These are phyloP conservation scores for Ganoderma multipileum DNA, from an alignment of 1,284 basidiomycete species.

Conservation along the genomic window DNA sequence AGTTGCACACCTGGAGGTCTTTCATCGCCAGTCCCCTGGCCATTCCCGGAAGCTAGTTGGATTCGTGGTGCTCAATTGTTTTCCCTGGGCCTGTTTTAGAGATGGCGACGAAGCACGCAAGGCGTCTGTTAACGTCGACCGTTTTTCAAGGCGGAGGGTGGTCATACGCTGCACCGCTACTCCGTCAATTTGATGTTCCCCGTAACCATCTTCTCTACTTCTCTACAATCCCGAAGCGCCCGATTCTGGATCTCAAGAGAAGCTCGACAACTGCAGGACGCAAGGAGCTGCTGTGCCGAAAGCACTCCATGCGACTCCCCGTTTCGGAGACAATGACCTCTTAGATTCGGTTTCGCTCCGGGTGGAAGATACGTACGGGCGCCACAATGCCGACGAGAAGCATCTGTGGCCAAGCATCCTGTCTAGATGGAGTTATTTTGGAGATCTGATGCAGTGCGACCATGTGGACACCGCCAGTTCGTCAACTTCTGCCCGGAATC, in stretches of 20 bases:
- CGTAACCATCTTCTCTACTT: not conserved
- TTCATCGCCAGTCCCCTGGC: not conserved
- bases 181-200: not conserved
- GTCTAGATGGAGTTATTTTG: not conserved
- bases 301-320: not conserved
- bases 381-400: not conserved
- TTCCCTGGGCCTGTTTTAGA: not conserved
- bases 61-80: not conserved
- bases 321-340: not conserved
- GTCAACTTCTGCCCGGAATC: not conserved
- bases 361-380: not conserved
- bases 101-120: slow-evolving; percentile 12
- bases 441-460: slow-evolving; percentile 3
- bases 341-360: not conserved
- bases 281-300: not conserved
- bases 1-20: not conserved
- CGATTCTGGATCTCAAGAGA: not conserved
- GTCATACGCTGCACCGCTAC: too few relatives aligned
- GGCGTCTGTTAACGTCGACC: not conserved
- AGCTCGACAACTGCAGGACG: not conserved
- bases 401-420: not conserved
- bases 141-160: not conserved
- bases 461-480: slow-evolving; percentile 6
- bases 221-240: not conserved
- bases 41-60: not conserved